Percentiles rank a stretch among this genome's conserved stretches.
Conservation (phyloP, 192 early-diverging fungal genomes). For the Coemansia sp. region DNA sequence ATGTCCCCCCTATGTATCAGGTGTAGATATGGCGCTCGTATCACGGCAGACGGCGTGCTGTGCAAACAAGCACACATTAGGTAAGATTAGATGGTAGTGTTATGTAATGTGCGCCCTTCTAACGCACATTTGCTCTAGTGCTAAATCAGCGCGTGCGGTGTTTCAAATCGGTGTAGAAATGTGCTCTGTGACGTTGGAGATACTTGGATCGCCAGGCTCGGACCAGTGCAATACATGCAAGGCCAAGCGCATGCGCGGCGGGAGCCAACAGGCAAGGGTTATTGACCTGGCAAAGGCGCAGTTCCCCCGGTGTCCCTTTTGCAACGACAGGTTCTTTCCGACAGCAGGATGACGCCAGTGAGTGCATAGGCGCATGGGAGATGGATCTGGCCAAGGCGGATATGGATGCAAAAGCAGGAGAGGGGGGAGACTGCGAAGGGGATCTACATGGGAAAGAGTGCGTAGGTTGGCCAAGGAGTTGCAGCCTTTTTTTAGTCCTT, state of each 20-base stretch:
- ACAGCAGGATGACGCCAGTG: slow-evolving; percentile 18
- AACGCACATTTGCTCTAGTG: neutral
- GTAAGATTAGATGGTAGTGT: neutral
- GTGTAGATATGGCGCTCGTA: slow-evolving; percentile 41
- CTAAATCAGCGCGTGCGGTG: slow-evolving; percentile 5
- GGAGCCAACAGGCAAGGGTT: slow-evolving; percentile 1
- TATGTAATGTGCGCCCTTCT: neutral
- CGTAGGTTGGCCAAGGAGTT: neutral
- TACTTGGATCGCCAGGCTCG: slow-evolving; percentile 31
- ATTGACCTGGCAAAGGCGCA: slow-evolving; percentile 4
- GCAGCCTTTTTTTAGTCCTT: slow-evolving; percentile 3
- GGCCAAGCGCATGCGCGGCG: slow-evolving; percentile 27
- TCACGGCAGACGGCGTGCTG: slow-evolving; percentile 37
- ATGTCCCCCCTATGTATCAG: neutral
- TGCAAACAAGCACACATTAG: slow-evolving; percentile 37
- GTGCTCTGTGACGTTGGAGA: slow-evolving; percentile 39
- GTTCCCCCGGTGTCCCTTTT: slow-evolving; percentile 42
- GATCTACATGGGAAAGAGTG: neutral
- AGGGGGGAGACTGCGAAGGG: neutral
- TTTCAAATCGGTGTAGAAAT: slow-evolving; percentile 28
- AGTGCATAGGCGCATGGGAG: neutral
- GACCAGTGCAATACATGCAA: slow-evolving; percentile 40
- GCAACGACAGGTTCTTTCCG: slow-evolving; percentile 35
- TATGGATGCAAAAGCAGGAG: neutral
- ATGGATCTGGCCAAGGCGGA: neutral